Percentiles rank a stretch among this genome's conserved stretches.
phyloP scores from a whole-genome alignment of 345 rosid species.

The Murraya paniculata region DNA sequence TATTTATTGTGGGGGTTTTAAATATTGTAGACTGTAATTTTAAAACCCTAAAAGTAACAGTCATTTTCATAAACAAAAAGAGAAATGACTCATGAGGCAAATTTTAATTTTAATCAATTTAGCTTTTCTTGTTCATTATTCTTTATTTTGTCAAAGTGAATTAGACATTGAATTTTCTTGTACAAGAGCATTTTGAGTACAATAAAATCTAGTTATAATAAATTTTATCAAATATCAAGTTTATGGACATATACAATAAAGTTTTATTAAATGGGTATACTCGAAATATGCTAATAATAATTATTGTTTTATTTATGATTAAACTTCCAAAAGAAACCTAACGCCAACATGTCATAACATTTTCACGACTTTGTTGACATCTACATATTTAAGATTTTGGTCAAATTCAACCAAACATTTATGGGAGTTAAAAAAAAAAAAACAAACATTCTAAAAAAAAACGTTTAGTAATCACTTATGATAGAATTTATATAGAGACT shows the following conservation, averaged over 20 bases:
- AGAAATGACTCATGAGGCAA: background rate
- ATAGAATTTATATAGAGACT: background rate
- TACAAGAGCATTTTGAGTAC: background rate
- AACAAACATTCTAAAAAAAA: background rate
- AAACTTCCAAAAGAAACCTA: background rate
- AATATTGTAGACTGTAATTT: background rate
- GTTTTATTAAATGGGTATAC: too few species aligned
- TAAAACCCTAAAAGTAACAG: background rate
- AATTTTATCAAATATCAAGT: too few species aligned
- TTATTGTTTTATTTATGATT: background rate
- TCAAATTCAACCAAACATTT: background rate
- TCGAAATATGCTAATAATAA: too few species aligned
- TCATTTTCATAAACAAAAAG: background rate
- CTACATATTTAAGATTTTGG: background rate
- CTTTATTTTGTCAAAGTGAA: background rate
- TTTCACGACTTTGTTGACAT: background rate
- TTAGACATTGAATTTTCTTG: too few species aligned
- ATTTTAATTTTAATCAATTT: background rate
- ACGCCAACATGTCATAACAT: too few species aligned
- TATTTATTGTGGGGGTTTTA: background rate
- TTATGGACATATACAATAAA: too few species aligned
- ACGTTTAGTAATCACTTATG: background rate
- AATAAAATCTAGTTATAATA: too few species aligned
- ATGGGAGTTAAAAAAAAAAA: background rate
- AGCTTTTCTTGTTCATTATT: background rate